A percentile compares a stretch with the other conserved stretches of the same genome.
phyloP scores from a whole-genome alignment of 1,284 basidiomycete species.

The Volvariella volvacea region DNA sequence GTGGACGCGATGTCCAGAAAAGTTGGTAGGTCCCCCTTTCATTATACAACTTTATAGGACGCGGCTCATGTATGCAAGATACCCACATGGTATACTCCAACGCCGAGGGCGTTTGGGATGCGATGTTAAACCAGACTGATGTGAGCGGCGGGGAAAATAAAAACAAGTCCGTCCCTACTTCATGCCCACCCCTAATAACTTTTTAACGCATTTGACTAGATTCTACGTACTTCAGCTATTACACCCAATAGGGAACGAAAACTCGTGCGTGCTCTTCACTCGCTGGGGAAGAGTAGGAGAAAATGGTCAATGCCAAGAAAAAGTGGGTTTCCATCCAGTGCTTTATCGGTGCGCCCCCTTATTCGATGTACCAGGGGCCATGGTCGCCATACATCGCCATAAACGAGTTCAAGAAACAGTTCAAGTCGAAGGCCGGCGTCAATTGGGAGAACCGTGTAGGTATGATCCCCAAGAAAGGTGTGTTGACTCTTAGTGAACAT shows the following conservation, averaged over 20 bases:
- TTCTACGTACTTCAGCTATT: slow-evolving; percentile 63
- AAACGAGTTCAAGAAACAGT: slow-evolving; percentile 54
- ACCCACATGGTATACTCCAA: slow-evolving; percentile 52
- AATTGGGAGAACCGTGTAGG: slow-evolving; percentile 47
- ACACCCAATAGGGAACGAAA: slow-evolving; percentile 39
- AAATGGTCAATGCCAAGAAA: slow-evolving; percentile 40
- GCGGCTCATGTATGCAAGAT: too few relatives aligned
- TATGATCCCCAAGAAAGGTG: slow-evolving; percentile 50
- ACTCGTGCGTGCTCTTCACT: slow-evolving; percentile 37
- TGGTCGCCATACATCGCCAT: slow-evolving; percentile 30
- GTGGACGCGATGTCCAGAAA: slow-evolving; percentile 45
- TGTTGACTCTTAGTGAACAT: slow-evolving; percentile 7
- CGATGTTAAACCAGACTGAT: slow-evolving; percentile 66
- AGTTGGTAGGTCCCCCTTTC: slow-evolving; percentile 41
- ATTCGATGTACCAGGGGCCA: slow-evolving; percentile 22
- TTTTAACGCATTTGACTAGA: slow-evolving; percentile 26
- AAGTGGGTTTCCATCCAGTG: slow-evolving; percentile 26
- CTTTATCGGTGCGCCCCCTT: background rate
- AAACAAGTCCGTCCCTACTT: slow-evolving; percentile 40
- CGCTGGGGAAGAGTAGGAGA: slow-evolving; percentile 63
- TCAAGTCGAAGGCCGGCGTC: slow-evolving; percentile 46
- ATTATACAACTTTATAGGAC: background rate
- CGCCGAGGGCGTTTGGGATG: slow-evolving; percentile 50
- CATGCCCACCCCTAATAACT: slow-evolving; percentile 2
- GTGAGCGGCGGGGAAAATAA: slow-evolving; percentile 53